Percentiles rank a stretch among this genome's conserved stretches.
Evolutionary conservation across 1,284 basidiomycete genomes (phyloP).

Genomic region (Uromyces viciae-fabae): DNA sequence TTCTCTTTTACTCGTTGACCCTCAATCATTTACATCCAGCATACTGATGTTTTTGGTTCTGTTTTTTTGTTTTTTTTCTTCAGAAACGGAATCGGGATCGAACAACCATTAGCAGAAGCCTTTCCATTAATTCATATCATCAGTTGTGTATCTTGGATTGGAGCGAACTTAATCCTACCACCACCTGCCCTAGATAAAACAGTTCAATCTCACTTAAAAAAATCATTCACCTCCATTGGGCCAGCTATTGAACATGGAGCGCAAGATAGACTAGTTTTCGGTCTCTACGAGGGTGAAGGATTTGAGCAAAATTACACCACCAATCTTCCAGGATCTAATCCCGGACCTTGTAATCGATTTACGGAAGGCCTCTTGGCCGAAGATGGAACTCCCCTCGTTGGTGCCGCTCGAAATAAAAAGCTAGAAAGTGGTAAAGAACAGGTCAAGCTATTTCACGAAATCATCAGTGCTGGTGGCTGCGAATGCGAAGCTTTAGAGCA

Average conservation of each 20-base stretch:
- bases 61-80: neutral
- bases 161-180: constrained; percentile 10
- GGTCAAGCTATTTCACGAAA: constrained; percentile 52
- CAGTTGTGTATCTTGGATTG: constrained; percentile 31
- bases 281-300: constrained; percentile 40
- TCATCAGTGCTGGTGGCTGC: constrained; percentile 56
- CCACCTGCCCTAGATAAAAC: neutral
- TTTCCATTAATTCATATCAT: constrained; percentile 40
- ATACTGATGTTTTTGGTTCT: neutral
- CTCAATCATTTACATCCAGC: too few relatives aligned
- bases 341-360: constrained; percentile 42
- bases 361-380: constrained; percentile 45
- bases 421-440: constrained; percentile 50
- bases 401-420: constrained; percentile 47
- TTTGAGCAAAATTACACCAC: constrained; percentile 5
- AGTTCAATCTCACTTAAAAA: neutral
- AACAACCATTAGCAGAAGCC: constrained; percentile 35
- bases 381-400: constrained; percentile 19
- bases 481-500: constrained; percentile 54
- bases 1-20: neutral
- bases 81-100: constrained; percentile 41
- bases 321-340: neutral
- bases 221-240: neutral
- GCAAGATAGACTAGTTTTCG: constrained; percentile 28
- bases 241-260: constrained; percentile 21